Base-by-base conservation (phyloP, 768 basidiomycete species). In the Mycena galopus region DNA sequence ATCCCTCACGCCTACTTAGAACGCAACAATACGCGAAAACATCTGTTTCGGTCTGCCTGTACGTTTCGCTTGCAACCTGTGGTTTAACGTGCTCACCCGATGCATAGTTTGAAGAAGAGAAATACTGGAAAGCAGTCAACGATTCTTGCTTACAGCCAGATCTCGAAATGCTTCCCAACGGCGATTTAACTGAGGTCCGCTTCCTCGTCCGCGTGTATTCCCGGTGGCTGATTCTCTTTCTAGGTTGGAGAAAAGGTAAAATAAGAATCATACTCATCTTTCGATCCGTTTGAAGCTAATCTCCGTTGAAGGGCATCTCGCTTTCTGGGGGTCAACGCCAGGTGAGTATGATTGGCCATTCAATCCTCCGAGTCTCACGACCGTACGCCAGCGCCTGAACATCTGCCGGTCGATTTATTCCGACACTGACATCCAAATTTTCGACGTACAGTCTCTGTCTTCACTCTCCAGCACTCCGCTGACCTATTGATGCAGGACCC, bases 321-420 rank as follows among this genome's bases (percentile, higher is more conserved):
- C 57, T 59, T n/a, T 59, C 57, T 59, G 57, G 57, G 6, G 57
- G 57, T 25, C 57, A 59, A 14, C 33, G 35, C 50, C 50, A 51
- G 50, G 88, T 79, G 32, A 70, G 33, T 21, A 37, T 19, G 0
- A 44, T 30, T 4, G 21, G 14, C 19, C 10, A 25, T 51, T 19
- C 17, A 14, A 4, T 19, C 12, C 1, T 51, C 12, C 23, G 50
- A 51, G 23, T 19, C 62, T 51, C 10, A 59, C 44, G 23, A 78
- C 12, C 67, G 71, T 10, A 79, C 88, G 88, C 59, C 94, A 97
- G 77, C 89, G 94, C 32, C 81, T 97, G 71, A 96, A 94, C 77
- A 94, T 97, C 62, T 94, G 94, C 66, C 91, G 96, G 61, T 91
- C 94, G 0, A 91, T 96, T 66, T 98, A 98, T 82, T 94, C 91